Conservation (phyloP, 179 eudicot species). For the Drosera spatulata region DNA sequence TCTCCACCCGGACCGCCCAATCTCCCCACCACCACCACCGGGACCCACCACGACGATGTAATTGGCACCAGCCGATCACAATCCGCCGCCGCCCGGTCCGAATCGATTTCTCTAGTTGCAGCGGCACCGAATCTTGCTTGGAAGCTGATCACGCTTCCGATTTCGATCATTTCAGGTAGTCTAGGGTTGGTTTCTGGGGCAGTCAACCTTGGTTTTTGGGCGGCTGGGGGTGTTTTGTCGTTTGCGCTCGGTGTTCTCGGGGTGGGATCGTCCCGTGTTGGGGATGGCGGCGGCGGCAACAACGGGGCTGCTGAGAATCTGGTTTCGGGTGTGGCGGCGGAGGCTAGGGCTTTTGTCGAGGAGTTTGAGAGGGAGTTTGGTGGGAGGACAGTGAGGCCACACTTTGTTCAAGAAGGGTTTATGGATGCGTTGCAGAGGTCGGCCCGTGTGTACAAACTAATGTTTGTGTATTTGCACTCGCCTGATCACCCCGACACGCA, state of each 20-base stretch:
- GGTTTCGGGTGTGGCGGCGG: slow-evolving; percentile 38
- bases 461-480: slow-evolving; percentile 85
- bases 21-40: slow-evolving; percentile 6
- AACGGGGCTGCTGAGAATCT: slow-evolving; percentile 33
- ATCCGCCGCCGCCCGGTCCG: slow-evolving; percentile 7
- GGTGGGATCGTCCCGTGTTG: slow-evolving; percentile 19
- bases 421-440: slow-evolving; percentile 96
- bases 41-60: slow-evolving; percentile 4
- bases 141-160: slow-evolving; percentile 56
- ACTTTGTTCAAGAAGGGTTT: slow-evolving; percentile 66
- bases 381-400: slow-evolving; percentile 31
- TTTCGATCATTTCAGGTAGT: slow-evolving; percentile 57
- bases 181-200: slow-evolving; percentile 65
- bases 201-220: slow-evolving; percentile 69
- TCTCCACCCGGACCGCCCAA: not conserved
- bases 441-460: slow-evolving; percentile 47
- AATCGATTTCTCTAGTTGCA: slow-evolving; percentile 15
- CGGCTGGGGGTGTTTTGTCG: slow-evolving; percentile 58
- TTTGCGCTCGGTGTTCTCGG: slow-evolving; percentile 54
- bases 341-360: slow-evolving; percentile 53
- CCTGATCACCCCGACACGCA: slow-evolving; percentile 89
- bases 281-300: slow-evolving; percentile 17
- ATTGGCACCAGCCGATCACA: slow-evolving; percentile 9
- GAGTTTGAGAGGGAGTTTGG: slow-evolving; percentile 59
- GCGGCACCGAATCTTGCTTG: slow-evolving; percentile 45